Conservation (phyloP, 106 monocot species). For the Dendrobium officinale region DNA sequence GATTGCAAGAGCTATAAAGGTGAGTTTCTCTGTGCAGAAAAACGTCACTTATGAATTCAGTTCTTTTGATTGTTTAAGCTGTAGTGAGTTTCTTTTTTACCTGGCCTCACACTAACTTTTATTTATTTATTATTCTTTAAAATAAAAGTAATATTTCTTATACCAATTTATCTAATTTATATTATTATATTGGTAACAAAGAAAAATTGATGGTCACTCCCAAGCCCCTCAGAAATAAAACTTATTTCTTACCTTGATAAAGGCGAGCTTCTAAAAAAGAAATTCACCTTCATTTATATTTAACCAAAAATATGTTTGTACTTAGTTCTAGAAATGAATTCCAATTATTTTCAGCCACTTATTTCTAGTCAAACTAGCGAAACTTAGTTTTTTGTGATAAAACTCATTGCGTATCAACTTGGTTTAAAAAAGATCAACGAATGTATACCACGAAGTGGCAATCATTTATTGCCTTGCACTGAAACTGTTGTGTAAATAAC, state of each 20-base stretch:
- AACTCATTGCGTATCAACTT: neutral
- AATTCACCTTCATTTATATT: neutral
- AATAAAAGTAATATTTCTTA: neutral
- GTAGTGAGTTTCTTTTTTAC: neutral
- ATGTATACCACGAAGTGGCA: neutral
- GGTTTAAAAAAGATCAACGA: neutral
- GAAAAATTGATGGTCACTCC: neutral
- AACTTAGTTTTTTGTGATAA: neutral
- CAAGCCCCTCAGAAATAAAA: neutral
- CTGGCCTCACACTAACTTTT: neutral
- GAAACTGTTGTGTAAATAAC: neutral
- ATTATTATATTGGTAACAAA: neutral
- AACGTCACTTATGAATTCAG: neutral
- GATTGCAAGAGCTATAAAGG: too few relatives aligned
- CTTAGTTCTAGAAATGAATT: neutral
- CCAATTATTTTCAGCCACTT: too few relatives aligned
- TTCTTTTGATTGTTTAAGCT: neutral
- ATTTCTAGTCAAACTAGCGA: neutral
- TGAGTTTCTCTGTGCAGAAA: neutral
- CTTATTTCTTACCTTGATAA: neutral
- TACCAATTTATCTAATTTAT: too few relatives aligned
- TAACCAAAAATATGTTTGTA: neutral
- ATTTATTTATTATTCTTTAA: neutral
- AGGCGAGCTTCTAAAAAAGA: neutral
- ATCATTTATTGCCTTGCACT: neutral